Percentiles rank a stretch among this genome's conserved stretches.
Conservation (phyloP, 1,139 yeast species). For the Hyphopichia fennica region DNA sequence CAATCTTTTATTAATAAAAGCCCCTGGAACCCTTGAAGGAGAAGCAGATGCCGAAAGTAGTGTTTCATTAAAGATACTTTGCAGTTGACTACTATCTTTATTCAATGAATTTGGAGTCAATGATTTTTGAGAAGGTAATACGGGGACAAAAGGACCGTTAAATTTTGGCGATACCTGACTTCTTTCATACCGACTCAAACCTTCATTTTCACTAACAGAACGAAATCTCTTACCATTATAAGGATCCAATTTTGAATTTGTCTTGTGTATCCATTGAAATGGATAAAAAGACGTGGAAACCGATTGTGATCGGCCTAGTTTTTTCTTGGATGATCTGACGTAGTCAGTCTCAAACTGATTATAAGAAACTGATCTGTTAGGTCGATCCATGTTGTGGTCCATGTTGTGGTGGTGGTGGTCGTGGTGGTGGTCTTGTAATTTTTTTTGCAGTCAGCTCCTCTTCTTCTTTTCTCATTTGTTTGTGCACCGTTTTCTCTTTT, state of each 20-base stretch:
- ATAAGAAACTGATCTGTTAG: not conserved
- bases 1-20: conserved; percentile 9
- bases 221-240: not conserved
- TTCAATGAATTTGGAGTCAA: not conserved
- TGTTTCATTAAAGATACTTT: conserved; percentile 20
- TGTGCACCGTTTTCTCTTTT: too few species aligned
- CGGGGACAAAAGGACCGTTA: not conserved
- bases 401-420: too few species aligned
- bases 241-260: not conserved
- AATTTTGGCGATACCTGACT: not conserved
- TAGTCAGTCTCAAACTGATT: not conserved
- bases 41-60: conserved; percentile 15
- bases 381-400: not conserved
- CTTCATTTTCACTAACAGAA: not conserved
- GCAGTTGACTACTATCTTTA: conserved; percentile 9
- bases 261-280: not conserved
- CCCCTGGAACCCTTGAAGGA: conserved; percentile 14
- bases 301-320: not conserved
- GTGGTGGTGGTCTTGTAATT: too few species aligned
- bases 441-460: not conserved
- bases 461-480: too few species aligned
- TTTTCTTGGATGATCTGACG: not conserved
- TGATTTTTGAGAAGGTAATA: not conserved
- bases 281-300: not conserved
- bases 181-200: not conserved